Conservation (phyloP, 2,329 filamentous ascomycete genomes). For the Xylariaceae sp. region DNA sequence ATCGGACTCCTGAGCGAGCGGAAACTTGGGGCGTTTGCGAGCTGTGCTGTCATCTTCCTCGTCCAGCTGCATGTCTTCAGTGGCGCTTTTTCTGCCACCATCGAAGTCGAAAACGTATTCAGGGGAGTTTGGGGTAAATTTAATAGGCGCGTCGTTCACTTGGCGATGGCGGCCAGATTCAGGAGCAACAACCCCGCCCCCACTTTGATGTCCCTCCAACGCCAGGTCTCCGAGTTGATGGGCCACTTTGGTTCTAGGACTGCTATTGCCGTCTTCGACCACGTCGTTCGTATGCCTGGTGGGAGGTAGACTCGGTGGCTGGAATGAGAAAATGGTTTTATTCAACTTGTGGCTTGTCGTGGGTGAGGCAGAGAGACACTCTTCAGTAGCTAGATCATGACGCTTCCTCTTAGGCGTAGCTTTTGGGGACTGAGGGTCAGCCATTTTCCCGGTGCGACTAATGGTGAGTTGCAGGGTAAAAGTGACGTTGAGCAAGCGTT, state of each 20-base stretch:
- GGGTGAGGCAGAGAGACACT: constrained; percentile 25
- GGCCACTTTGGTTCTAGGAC: constrained; percentile 49
- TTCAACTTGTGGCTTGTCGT: constrained; percentile 7
- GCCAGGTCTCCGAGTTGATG: constrained; percentile 49
- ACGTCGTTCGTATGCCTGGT: constrained; percentile 5
- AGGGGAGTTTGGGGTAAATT: constrained; percentile 6
- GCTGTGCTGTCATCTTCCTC: constrained; percentile 21
- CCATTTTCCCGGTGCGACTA: constrained; percentile 9
- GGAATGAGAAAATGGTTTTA: constrained; percentile 41
- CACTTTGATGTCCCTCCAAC: constrained; percentile 32
- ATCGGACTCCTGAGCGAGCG: constrained; percentile 18
- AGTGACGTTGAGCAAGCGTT: background rate
- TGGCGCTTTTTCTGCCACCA: constrained; percentile 13
- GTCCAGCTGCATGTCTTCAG: constrained; percentile 22
- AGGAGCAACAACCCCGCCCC: constrained; percentile 38
- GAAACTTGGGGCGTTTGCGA: constrained; percentile 36
- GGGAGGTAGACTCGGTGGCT: constrained; percentile 24
- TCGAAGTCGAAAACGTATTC: constrained; percentile 25
- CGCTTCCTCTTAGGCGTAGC: constrained; percentile 45
- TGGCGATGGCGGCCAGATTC: constrained; percentile 8
- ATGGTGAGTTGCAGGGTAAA: background rate
- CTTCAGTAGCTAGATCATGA: constrained; percentile 28
- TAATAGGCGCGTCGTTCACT: constrained; percentile 8
- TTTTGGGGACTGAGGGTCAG: constrained; percentile 17
- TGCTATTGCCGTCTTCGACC: constrained; percentile 43